Percentiles rank a stretch among this genome's conserved stretches.
Conservation (phyloP, 1,284 basidiomycete species). For the Hymenochaete sp. region DNA sequence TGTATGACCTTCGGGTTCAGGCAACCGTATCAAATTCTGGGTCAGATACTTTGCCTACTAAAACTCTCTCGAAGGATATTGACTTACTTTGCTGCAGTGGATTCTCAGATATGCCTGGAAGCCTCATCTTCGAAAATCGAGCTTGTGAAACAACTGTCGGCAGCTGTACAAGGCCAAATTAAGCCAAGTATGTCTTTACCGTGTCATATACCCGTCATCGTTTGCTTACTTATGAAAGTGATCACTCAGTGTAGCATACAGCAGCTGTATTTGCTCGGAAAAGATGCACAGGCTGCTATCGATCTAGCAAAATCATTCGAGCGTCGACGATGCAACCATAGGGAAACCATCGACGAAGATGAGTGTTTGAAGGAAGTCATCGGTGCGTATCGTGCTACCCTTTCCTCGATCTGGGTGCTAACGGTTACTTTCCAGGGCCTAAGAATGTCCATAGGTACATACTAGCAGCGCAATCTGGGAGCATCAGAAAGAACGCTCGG, state of each 20-base stretch:
- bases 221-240: slow-evolving; percentile 45
- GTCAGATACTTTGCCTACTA: slow-evolving; percentile 34
- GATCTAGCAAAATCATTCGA: slow-evolving; percentile 92
- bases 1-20: slow-evolving; percentile 80
- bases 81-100: slow-evolving; percentile 42
- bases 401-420: not conserved
- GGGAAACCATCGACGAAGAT: slow-evolving; percentile 54
- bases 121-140: slow-evolving; percentile 65
- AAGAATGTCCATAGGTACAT: slow-evolving; percentile 88
- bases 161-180: slow-evolving; percentile 72
- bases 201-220: not conserved
- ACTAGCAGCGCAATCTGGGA: slow-evolving; percentile 69
- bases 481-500: slow-evolving; percentile 58
- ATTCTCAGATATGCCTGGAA: slow-evolving; percentile 77
- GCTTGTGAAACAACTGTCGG: slow-evolving; percentile 61
- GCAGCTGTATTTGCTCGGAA: slow-evolving; percentile 78
- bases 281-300: slow-evolving; percentile 59
- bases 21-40: slow-evolving; percentile 83
- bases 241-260: slow-evolving; percentile 95
- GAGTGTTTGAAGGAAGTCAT: slow-evolving; percentile 82
- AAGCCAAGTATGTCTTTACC: slow-evolving; percentile 71
- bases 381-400: slow-evolving; percentile 42
- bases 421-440: slow-evolving; percentile 42
- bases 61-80: not conserved
- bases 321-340: slow-evolving; percentile 89